These are phyloP conservation scores for Galium porrigens DNA, from an alignment of 305 asterid species.

Conservation along the genomic window DNA sequence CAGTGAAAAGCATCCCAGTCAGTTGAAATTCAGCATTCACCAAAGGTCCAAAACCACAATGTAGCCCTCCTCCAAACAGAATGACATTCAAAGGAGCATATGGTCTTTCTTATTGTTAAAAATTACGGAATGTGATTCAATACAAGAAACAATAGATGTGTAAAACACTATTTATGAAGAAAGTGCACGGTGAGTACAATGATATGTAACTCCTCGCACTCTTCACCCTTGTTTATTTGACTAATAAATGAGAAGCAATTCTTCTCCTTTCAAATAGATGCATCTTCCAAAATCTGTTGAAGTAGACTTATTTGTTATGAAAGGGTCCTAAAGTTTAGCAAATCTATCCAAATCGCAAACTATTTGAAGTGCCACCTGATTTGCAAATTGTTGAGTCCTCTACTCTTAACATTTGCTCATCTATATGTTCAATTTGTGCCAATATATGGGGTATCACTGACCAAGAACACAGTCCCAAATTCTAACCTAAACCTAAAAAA, in stretches of 20 bases:
- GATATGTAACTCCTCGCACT: background rate
- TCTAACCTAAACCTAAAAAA: too few species aligned
- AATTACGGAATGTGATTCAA: background rate
- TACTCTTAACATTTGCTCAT: background rate
- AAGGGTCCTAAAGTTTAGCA: background rate
- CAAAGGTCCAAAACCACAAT: background rate
- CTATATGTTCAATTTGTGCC: background rate
- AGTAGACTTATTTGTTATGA: background rate
- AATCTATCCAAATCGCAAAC: background rate
- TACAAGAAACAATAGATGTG: background rate
- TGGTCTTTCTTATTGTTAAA: background rate
- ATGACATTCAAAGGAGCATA: too few species aligned
- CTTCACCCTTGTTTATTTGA: background rate
- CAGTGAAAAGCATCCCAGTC: background rate
- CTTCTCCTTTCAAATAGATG: background rate
- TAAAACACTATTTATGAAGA: background rate
- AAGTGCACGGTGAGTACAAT: background rate
- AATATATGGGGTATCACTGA: background rate
- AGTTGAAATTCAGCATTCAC: background rate
- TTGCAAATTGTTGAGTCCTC: background rate
- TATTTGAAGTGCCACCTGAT: too few species aligned
- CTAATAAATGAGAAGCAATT: background rate
- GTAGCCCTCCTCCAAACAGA: background rate
- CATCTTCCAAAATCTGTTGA: background rate
- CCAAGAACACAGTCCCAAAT: background rate